Base-by-base conservation (phyloP, 495 filamentous ascomycete species). In the Podospora conica region DNA sequence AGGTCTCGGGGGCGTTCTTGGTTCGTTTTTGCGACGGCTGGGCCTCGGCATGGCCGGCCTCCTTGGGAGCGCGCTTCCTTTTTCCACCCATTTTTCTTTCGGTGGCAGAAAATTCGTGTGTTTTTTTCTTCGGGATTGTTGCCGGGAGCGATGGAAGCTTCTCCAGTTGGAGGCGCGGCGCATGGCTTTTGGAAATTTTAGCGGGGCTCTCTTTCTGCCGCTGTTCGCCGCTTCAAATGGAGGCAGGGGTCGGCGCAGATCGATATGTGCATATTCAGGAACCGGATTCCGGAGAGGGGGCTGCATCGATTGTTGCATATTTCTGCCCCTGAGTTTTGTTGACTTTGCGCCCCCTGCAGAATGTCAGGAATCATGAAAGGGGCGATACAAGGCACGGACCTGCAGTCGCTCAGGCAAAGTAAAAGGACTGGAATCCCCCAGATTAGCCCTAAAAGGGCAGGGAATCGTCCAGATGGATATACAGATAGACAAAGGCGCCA, bases 11-110 rank as follows among this genome's bases (percentile, higher is more conserved):
- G 12, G 76, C 73, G 10, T 76, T 71, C 65, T 81, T 82, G 7
- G 78, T 66, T n/a, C 77, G 77, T 68, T 82, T 82, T 60, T 78
- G 73, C 5, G 73, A 72, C 22, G 77, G 78, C 64, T 77, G 76
- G 56, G 21, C 69, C 33, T 73, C 74, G 56, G 69, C 71, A 56
- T 61, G 28, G 59, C 59, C 59, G 20, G 69, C 62, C 67, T 78
- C 78, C 55, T 75, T 79, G 56, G 75, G 59, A 9, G 72, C 66
- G 66, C 79, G 77, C 75, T 82, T 82, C 57, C 80, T 72, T 71
- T 82, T 82, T 63, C 69, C 75, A 22, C 64, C 74, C 77, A 79
- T 79, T 65, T 66, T 59, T 63, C 55, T 23, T 27, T 58, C 23
- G 58, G 22, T 58, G 73, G 21, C 20, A 11, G 55, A 21, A 7